Base-by-base conservation (phyloP, 208 protist genomes). In the Phytomonas francai region DNA sequence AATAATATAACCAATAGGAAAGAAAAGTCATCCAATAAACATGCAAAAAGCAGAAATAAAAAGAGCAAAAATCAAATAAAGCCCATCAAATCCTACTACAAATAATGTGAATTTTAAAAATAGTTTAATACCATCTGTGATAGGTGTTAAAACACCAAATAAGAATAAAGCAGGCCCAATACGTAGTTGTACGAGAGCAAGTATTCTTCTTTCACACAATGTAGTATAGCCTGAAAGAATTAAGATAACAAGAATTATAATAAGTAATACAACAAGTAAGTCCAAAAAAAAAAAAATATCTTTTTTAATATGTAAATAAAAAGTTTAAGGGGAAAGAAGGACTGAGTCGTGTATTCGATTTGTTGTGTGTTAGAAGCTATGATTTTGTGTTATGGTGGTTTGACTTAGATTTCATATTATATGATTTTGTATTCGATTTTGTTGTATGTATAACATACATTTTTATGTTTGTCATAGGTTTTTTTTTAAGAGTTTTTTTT, bases 371-470 rank as follows among this genome's bases (percentile, higher is more conserved):
- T 90, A 90, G 87, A 84, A 93, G 84, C 80, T 93, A 90, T 87
- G 87, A 93, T 78, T 90, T 90, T 76, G 83, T 93, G 61, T 84
- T 93, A 70, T 93, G 87, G 82, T 93, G 87, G 84, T 93, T 93
- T 74, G 87, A 93, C 78, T 84, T 93, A 81, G 87, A 93, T 86
- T 93, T 93, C 74, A 90, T 93, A 68, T 83, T 93, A 71, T 93
- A 90, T 80, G 87, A 93, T 84, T 93, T 93, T 88, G 84, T 93
- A 61, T 93, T 93, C 78, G 87, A 93, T 84, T 90, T 93, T 89
- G 84, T 90, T 42, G 84, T 93, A 36, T 90, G 84, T 79, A 90
- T 93, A 59, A 90, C 87, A 59, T 93, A 89, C 85, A 89, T 93
- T 65, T 93, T 90, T 87, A 78, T 93, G 39, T 93, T 90, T 81